Conservation (phyloP, 2,329 filamentous ascomycete genomes). For the Nothomitra cinnamomea region DNA sequence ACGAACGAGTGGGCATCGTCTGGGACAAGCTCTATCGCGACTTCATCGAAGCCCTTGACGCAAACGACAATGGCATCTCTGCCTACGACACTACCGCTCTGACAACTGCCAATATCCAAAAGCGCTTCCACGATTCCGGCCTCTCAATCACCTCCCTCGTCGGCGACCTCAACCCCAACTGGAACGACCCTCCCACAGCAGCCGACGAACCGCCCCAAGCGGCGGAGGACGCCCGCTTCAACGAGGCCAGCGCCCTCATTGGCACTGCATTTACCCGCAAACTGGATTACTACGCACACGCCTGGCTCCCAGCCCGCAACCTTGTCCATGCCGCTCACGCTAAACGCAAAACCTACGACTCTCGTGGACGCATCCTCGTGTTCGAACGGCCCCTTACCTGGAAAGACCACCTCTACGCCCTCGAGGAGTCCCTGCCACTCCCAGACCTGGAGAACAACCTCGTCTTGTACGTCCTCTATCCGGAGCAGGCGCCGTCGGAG, state of each 20-base stretch:
- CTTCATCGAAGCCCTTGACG: slow-evolving; percentile 92
- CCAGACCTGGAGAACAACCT: slow-evolving; percentile 29
- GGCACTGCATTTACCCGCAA: slow-evolving; percentile 77
- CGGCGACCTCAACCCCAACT: slow-evolving; percentile 59
- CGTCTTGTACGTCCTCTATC: slow-evolving; percentile 79
- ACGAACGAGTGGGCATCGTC: slow-evolving; percentile 53
- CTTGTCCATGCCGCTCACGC: slow-evolving; percentile 63
- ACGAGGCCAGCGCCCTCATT: slow-evolving; percentile 61
- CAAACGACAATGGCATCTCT: slow-evolving; percentile 90
- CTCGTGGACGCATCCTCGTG: slow-evolving; percentile 64
- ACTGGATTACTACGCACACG: slow-evolving; percentile 53
- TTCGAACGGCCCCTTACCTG: slow-evolving; percentile 73
- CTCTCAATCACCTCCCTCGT: slow-evolving; percentile 79
- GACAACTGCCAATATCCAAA: slow-evolving; percentile 53
- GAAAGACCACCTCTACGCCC: slow-evolving; percentile 87
- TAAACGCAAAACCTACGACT: slow-evolving; percentile 48
- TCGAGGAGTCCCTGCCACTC: slow-evolving; percentile 47
- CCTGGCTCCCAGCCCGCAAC: slow-evolving; percentile 77
- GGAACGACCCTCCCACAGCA: slow-evolving; percentile 47
- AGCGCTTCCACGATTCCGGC: slow-evolving; percentile 67
- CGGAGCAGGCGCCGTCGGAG: slow-evolving; percentile 57
- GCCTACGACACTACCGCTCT: slow-evolving; percentile 59
- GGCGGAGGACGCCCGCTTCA: slow-evolving; percentile 68
- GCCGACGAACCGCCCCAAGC: slow-evolving; percentile 44
- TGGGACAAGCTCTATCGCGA: slow-evolving; percentile 82